phyloP scores from a whole-genome alignment of 2,329 filamentous ascomycete genomes.

The Colletotrichum lentis region DNA sequence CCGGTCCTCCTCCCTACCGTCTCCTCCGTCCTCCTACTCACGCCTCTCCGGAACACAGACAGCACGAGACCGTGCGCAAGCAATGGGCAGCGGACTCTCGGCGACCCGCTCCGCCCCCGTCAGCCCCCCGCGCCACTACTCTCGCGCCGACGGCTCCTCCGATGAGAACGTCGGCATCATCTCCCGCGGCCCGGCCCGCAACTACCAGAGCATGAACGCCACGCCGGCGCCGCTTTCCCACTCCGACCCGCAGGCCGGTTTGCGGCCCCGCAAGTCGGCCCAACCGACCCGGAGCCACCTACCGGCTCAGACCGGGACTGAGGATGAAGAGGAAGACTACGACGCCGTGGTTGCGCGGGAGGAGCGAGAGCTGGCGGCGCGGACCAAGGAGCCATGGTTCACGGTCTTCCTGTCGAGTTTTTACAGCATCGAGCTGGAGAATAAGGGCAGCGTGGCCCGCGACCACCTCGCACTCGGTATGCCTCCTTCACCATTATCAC shows the following conservation, averaged over 20 bases:
- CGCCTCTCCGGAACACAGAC: constrained; percentile 44
- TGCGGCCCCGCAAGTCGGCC: constrained; percentile 28
- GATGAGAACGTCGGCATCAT: constrained; percentile 56
- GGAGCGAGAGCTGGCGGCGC: constrained; percentile 35
- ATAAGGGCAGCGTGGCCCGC: constrained; percentile 83
- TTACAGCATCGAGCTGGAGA: constrained; percentile 77
- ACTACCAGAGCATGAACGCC: constrained; percentile 52
- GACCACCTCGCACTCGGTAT: constrained; percentile 83
- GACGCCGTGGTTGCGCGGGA: constrained; percentile 38
- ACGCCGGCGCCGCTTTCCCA: constrained; percentile 38
- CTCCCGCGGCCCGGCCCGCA: constrained; percentile 46
- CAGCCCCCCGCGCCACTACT: constrained; percentile 37
- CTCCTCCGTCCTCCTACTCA: constrained; percentile 10
- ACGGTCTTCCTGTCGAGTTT: constrained; percentile 57
- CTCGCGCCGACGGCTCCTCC: constrained; percentile 39
- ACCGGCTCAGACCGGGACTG: constrained; percentile 35
- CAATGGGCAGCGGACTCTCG: constrained; percentile 46
- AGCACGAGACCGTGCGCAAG: constrained; percentile 54
- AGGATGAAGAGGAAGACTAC: constrained; percentile 40
- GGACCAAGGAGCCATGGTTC: constrained; percentile 59
- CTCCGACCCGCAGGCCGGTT: constrained; percentile 37
- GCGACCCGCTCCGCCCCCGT: constrained; percentile 33
- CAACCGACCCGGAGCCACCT: constrained; percentile 36
- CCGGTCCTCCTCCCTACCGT: neutral
- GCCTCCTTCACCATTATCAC: constrained; percentile 5